Evolutionary conservation across 768 basidiomycete species (phyloP).

Genomic region (Lactifluus piperatus): DNA sequence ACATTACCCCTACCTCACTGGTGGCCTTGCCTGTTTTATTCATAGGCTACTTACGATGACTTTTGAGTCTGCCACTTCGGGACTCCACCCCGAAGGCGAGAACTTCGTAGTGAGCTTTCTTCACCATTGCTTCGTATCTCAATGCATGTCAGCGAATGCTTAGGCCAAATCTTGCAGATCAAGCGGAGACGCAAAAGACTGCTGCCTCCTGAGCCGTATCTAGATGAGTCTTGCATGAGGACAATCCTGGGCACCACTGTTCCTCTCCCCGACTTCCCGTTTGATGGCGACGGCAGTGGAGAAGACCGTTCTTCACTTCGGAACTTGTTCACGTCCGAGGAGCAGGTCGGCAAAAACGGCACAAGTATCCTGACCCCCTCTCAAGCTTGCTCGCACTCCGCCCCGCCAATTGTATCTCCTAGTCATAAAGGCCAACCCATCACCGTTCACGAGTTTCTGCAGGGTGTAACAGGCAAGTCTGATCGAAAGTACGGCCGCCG

Average conservation of each 20-base stretch:
- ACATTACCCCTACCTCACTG: neutral
- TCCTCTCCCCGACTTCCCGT: neutral
- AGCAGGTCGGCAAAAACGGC: neutral
- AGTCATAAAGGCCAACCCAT: neutral
- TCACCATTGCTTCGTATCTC: neutral
- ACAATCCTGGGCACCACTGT: neutral
- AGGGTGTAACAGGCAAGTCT: neutral
- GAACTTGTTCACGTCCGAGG: neutral
- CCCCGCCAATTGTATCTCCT: neutral
- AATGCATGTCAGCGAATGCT: neutral
- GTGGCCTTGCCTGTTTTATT: neutral
- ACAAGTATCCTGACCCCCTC: neutral
- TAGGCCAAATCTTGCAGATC: neutral
- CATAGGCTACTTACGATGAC: neutral
- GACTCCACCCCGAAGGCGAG: neutral
- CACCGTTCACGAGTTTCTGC: constrained; percentile 8
- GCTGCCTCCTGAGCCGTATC: neutral
- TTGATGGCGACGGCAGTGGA: neutral
- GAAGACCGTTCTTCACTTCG: neutral
- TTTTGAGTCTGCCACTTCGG: neutral
- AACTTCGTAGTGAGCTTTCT: constrained; percentile 1
- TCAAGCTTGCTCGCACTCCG: neutral
- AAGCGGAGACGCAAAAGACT: constrained; percentile 14
- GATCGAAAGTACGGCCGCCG: constrained; percentile 5
- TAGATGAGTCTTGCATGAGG: neutral